Conservation (phyloP, 2,329 filamentous ascomycete species). For the Tolypocladium paradoxum region DNA sequence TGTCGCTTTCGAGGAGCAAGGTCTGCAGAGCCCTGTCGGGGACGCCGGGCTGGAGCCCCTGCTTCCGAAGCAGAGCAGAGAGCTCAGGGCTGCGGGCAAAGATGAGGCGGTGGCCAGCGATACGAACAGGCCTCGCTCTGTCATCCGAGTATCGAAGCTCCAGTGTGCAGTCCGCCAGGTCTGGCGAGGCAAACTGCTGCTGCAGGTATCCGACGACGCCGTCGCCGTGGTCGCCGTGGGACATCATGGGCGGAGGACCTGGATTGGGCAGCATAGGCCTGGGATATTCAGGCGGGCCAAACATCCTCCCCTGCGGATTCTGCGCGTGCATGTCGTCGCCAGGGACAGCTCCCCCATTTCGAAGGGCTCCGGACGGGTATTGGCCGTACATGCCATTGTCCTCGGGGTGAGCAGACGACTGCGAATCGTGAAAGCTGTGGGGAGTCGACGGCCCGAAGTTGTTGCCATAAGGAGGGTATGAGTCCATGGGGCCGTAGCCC, state of each 20-base stretch:
- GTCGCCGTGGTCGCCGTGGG: slow-evolving; percentile 20
- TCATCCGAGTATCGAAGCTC: slow-evolving; percentile 34
- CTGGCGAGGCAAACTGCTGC: slow-evolving; percentile 19
- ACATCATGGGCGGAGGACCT: slow-evolving; percentile 15
- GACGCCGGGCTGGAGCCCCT: slow-evolving; percentile 18
- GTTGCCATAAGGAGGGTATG: slow-evolving; percentile 21
- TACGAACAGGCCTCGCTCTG: slow-evolving; percentile 25
- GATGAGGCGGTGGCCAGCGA: slow-evolving; percentile 45
- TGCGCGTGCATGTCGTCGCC: slow-evolving; percentile 19
- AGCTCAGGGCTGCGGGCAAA: slow-evolving; percentile 37
- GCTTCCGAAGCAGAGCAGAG: slow-evolving; percentile 14
- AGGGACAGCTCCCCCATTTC: slow-evolving; percentile 22
- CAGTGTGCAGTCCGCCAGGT: slow-evolving; percentile 32
- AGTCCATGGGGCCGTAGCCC: slow-evolving; percentile 22
- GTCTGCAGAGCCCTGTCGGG: slow-evolving; percentile 13
- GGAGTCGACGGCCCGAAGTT: slow-evolving; percentile 44
- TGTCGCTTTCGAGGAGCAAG: slow-evolving; percentile 34
- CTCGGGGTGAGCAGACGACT: slow-evolving; percentile 40
- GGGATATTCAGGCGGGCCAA: slow-evolving; percentile 17
- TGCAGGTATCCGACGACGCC: slow-evolving; percentile 28
- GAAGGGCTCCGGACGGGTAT: slow-evolving; percentile 25
- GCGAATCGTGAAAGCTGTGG: slow-evolving; percentile 52
- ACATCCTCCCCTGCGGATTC: slow-evolving; percentile 19
- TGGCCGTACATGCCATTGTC: slow-evolving; percentile 31
- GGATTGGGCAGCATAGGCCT: slow-evolving; percentile 21